A percentile compares a stretch with the other conserved stretches of the same genome.
These are phyloP conservation scores for Thozetella sp. DNA, from an alignment of 495 filamentous ascomycete species.

Conservation along the genomic window DNA sequence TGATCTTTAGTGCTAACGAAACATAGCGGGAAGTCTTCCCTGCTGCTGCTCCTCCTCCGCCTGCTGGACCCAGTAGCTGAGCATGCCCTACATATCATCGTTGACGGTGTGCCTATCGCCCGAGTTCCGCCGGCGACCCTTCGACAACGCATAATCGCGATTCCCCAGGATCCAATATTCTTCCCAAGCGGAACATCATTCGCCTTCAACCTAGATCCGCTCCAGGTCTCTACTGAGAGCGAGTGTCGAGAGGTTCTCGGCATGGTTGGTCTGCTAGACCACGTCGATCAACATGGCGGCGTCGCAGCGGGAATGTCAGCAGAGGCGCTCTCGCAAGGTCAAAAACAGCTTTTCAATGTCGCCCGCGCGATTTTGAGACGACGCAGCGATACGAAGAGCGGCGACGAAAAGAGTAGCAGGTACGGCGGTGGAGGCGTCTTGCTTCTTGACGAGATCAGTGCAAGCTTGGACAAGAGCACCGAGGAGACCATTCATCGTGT, in stretches of 20 bases:
- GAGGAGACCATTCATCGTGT: slow-evolving; percentile 12
- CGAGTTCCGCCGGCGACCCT: slow-evolving; percentile 23
- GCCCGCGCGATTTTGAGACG: slow-evolving; percentile 52
- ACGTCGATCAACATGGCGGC: slow-evolving; percentile 27
- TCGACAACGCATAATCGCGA: slow-evolving; percentile 2
- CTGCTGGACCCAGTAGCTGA: slow-evolving; percentile 27
- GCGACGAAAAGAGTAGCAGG: neutral
- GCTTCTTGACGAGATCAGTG: slow-evolving; percentile 4
- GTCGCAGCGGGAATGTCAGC: slow-evolving; percentile 48
- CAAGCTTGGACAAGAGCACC: slow-evolving; percentile 25
- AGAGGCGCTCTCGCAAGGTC: slow-evolving; percentile 44
- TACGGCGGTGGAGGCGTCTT: neutral
- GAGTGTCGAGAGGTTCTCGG: slow-evolving; percentile 43
- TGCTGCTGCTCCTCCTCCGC: slow-evolving; percentile 30
- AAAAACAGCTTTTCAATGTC: slow-evolving; percentile 56
- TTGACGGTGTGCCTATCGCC: slow-evolving; percentile 26
- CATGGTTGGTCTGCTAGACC: slow-evolving; percentile 41
- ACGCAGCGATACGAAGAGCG: neutral
- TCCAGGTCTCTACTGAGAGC: slow-evolving; percentile 23
- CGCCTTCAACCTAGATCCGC: slow-evolving; percentile 45
- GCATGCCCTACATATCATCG: slow-evolving; percentile 7
- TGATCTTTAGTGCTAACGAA: neutral
- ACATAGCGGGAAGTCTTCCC: slow-evolving; percentile 30
- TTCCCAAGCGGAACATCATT: slow-evolving; percentile 35
- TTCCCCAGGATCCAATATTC: slow-evolving; percentile 43